Percentiles rank a stretch among this genome's conserved stretches.
Evolutionary conservation across 2,329 filamentous ascomycete species (phyloP).

Genomic region (Diaporthe ampelina): DNA sequence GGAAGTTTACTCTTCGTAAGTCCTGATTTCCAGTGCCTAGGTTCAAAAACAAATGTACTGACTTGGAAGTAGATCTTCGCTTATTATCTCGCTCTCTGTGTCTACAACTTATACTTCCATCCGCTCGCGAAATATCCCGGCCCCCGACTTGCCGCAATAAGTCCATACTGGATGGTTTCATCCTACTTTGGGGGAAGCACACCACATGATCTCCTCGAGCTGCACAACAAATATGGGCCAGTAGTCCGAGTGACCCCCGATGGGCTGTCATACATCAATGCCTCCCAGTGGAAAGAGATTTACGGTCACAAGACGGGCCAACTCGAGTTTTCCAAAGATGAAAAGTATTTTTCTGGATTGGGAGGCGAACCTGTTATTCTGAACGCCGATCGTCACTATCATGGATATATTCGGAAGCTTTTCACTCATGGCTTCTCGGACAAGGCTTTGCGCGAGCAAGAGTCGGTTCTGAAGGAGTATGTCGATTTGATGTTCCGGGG

Average conservation of each 20-base stretch:
- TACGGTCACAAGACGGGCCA: slow-evolving; percentile 35
- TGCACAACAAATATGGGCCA: neutral
- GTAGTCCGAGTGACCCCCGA: slow-evolving; percentile 12
- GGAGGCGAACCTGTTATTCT: neutral
- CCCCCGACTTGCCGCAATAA: slow-evolving; percentile 9
- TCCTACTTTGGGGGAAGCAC: slow-evolving; percentile 42
- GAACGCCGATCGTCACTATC: neutral
- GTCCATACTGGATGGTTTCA: slow-evolving; percentile 41
- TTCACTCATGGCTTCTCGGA: slow-evolving; percentile 1
- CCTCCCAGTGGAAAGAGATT: slow-evolving; percentile 35
- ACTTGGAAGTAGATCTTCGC: neutral
- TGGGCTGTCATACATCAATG: slow-evolving; percentile 27
- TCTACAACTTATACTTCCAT: slow-evolving; percentile 27
- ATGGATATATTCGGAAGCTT: slow-evolving; percentile 9
- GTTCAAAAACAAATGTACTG: neutral
- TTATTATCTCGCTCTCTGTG: neutral
- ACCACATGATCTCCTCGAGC: slow-evolving; percentile 38
- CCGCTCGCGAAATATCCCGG: slow-evolving; percentile 22
- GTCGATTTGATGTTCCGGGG: slow-evolving; percentile 4
- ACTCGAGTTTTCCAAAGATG: slow-evolving; percentile 35
- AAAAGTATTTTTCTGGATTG: neutral
- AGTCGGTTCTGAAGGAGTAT: neutral
- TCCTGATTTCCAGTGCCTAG: neutral
- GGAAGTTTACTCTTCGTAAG: neutral
- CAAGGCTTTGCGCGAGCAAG: slow-evolving; percentile 1